Conservation (phyloP, 2,329 filamentous ascomycete species). For the Ophiostoma quercus region DNA sequence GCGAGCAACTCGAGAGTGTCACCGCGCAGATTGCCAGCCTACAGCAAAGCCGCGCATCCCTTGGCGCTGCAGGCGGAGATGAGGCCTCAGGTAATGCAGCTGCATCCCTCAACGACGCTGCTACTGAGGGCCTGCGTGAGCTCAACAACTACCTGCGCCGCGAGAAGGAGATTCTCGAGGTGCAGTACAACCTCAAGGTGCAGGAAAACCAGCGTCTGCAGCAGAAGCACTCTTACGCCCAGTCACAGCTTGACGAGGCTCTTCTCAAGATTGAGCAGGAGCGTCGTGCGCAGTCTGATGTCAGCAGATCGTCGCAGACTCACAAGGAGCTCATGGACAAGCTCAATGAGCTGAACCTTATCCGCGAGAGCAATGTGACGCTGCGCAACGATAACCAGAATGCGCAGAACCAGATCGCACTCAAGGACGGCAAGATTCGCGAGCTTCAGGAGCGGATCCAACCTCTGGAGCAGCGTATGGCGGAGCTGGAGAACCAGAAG, state of each 20-base stretch:
- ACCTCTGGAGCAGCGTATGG: constrained; percentile 73
- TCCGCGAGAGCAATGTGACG: constrained; percentile 89
- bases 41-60: constrained; percentile 64
- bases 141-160: constrained; percentile 85
- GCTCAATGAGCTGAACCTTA: constrained; percentile 89
- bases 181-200: constrained; percentile 85
- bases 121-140: constrained; percentile 74
- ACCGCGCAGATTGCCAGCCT: constrained; percentile 72
- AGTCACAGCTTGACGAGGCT: constrained; percentile 82
- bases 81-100: constrained; percentile 47
- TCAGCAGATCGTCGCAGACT: constrained; percentile 64
- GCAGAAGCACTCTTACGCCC: constrained; percentile 82
- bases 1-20: constrained; percentile 81
- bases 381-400: constrained; percentile 81
- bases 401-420: constrained; percentile 67
- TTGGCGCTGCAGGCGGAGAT: constrained; percentile 33
- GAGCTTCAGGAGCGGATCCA: constrained; percentile 70
- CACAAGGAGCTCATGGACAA: constrained; percentile 92
- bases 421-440: constrained; percentile 69
- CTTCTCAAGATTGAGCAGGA: constrained; percentile 88
- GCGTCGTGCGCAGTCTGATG: constrained; percentile 68
- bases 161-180: constrained; percentile 96
- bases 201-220: constrained; percentile 85
- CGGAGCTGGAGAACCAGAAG: constrained; percentile 75
- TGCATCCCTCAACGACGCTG: constrained; percentile 50